phyloP scores from a whole-genome alignment of 2,329 filamentous ascomycete genomes.

The Orbilia blumenaviensis region DNA sequence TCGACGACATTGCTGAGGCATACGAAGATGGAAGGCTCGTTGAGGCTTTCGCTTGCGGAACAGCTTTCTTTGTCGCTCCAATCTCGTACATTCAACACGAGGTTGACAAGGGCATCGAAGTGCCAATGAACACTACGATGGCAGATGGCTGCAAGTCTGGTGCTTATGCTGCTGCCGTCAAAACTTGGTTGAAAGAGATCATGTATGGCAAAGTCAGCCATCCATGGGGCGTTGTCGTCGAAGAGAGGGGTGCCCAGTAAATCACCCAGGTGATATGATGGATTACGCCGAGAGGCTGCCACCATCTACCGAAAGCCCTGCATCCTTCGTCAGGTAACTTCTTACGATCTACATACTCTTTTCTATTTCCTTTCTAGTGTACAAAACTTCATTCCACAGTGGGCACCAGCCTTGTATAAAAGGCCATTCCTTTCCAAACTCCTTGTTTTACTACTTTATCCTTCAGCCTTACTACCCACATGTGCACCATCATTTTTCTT shows the following conservation, averaged over 20 bases:
- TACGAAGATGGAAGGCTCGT: constrained; percentile 77
- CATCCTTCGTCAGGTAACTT: neutral
- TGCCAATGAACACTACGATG: constrained; percentile 67
- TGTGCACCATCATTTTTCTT: no score
- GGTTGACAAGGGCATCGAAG: constrained; percentile 70
- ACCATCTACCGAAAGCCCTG: neutral
- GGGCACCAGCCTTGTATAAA: neutral
- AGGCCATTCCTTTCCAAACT: neutral
- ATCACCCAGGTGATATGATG: neutral
- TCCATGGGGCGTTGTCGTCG: constrained; percentile 74
- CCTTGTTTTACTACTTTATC: constrained; percentile 26
- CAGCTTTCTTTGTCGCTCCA: constrained; percentile 80
- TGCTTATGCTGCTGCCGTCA: constrained; percentile 70
- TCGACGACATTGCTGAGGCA: constrained; percentile 78
- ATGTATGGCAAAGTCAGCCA: constrained; percentile 77
- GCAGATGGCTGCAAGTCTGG: constrained; percentile 64
- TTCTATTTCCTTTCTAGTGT: constrained; percentile 1
- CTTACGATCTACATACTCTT: neutral
- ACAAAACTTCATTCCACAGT: constrained; percentile 20
- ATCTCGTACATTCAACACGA: constrained; percentile 73
- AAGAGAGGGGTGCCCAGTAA: constrained; percentile 63
- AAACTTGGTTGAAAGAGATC: constrained; percentile 74
- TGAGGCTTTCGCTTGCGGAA: constrained; percentile 87
- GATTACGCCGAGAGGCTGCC: neutral
- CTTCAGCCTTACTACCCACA: neutral